Conservation (phyloP, 2,329 filamentous ascomycete species). For the Fusarium luffae region DNA sequence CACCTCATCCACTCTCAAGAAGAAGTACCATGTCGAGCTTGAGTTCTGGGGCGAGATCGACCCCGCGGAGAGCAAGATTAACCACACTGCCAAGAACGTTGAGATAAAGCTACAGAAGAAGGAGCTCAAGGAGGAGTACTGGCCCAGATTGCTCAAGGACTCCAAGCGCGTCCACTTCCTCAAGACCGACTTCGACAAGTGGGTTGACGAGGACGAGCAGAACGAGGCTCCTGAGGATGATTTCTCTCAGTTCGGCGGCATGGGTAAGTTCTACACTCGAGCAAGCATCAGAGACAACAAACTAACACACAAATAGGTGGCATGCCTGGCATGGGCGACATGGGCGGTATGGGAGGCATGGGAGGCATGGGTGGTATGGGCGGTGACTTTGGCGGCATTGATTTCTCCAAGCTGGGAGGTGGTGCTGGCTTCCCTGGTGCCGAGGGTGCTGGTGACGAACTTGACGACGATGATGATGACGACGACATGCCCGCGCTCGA, state of each 20-base stretch:
- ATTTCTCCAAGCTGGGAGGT: conserved; percentile 89
- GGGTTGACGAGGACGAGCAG: conserved; percentile 99
- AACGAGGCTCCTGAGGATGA: conserved; percentile 89
- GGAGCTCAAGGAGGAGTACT: conserved; percentile 93
- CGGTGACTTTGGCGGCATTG: conserved; percentile 85
- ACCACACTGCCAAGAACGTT: conserved; percentile 88
- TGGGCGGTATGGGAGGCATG: conserved; percentile 59
- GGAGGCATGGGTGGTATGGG: conserved; percentile 61
- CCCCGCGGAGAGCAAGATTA: conserved; percentile 81
- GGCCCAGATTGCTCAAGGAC: conserved; percentile 94
- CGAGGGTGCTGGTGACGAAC: conserved; percentile 58
- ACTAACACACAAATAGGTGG: conserved; percentile 54
- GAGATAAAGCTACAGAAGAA: conserved; percentile 97
- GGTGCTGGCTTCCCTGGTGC: conserved; percentile 66
- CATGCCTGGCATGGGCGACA: conserved; percentile 60
- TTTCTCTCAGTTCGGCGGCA: conserved; percentile 73
- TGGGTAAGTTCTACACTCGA: conserved; percentile 61
- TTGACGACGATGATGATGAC: conserved; percentile 71
- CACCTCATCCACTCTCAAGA: conserved; percentile 84
- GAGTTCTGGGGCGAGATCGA: conserved; percentile 94
- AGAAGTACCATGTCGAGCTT: conserved; percentile 85
- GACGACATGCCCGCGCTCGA: conserved; percentile 89
- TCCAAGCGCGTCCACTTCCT: conserved; percentile 91
- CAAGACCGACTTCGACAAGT: conserved; percentile 99
- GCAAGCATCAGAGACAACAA: background rate